phyloP scores from a whole-genome alignment of 805 yeast species.

The Yarrowia keelungensis region DNA sequence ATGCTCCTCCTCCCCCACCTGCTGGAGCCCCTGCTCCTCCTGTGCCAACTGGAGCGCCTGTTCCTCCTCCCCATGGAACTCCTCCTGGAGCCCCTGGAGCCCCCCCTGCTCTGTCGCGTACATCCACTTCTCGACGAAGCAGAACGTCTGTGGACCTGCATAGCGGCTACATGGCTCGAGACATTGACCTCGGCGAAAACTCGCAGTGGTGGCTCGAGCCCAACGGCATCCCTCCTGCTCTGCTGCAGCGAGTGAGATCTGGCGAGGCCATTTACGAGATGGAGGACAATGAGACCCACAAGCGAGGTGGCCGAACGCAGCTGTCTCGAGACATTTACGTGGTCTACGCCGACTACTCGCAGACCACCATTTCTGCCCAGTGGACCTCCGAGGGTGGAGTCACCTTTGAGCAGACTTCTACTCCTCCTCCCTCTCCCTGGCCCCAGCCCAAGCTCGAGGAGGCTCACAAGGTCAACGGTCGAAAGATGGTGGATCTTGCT shows the following conservation, averaged over 20 bases:
- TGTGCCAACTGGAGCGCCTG: conserved; percentile 30
- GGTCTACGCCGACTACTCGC: conserved; percentile 75
- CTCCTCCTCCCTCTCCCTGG: conserved; percentile 55
- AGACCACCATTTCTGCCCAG: conserved; percentile 63
- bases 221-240: conserved; percentile 64
- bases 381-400: conserved; percentile 60
- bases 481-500: conserved; percentile 57
- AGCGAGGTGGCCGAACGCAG: conserved; percentile 63
- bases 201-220: conserved; percentile 72
- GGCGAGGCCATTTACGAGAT: conserved; percentile 67
- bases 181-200: conserved; percentile 50
- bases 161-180: conserved; percentile 44
- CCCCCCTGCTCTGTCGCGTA: conserved; percentile 30
- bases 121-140: conserved; percentile 23
- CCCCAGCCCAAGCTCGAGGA: conserved; percentile 59
- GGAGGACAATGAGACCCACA: conserved; percentile 62
- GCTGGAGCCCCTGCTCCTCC: conserved; percentile 44
- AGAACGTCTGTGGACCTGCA: conserved; percentile 21
- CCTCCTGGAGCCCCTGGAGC: conserved; percentile 44
- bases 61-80: conserved; percentile 45
- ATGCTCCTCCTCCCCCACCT: conserved; percentile 38
- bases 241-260: conserved; percentile 49
- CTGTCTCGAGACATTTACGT: conserved; percentile 71
- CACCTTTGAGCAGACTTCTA: conserved; percentile 49
- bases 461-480: conserved; percentile 61